Evolutionary conservation across 768 basidiomycete genomes (phyloP), one percentile per base, ranked within the genome.

Genomic region (Roridomyces roridus): DNA sequence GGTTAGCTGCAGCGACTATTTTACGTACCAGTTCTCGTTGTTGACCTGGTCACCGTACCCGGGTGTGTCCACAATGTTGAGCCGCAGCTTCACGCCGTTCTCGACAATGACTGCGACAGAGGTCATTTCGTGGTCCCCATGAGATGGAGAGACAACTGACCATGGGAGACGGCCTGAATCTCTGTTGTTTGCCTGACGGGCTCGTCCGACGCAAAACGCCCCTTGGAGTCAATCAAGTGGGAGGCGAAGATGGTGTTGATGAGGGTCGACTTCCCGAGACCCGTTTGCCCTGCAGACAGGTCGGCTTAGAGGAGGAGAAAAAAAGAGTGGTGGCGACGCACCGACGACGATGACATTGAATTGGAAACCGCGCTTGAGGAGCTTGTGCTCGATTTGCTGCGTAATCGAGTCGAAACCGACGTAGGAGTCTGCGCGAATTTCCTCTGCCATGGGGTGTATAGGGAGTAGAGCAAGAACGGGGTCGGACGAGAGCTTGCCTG

Each of bases 221-320:
- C 96, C 83, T 99, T 98, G 35, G 94, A 92, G 79, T 97, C 96
- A 68, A 98, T 90, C 72, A 99, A 84, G 79, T 98, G 96, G 53
- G 95, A 96, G 57, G 97, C 96, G 71, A 99, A 99, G 74, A 99
- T 92, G 44, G 96, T 98, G 84, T 98, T 98, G 73, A 98, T 94
- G 69, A 99, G 81, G 41, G 96, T 99, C 69, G 95, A 97, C 81
- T 99, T 99, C 72, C 96, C 96, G 41, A 99, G 82, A 59, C 96
- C 96, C 47, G 95, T 98, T 81, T 96, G 96, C 49, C 96, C 96
- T 97, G 62, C 34, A 52, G 46, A 44, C 25, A 50, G 23, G 23
- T 21, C 31, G 40, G n/a, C 14, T 12, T 20, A 18, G 21, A 15
- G 18, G 28, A 24, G 46, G 21, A 26, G 48, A 48, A 57, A 49